A percentile compares a stretch with the other conserved stretches of the same genome.
phyloP scores from a whole-genome alignment of 768 basidiomycete genomes.

The Mycena leptocephala region DNA sequence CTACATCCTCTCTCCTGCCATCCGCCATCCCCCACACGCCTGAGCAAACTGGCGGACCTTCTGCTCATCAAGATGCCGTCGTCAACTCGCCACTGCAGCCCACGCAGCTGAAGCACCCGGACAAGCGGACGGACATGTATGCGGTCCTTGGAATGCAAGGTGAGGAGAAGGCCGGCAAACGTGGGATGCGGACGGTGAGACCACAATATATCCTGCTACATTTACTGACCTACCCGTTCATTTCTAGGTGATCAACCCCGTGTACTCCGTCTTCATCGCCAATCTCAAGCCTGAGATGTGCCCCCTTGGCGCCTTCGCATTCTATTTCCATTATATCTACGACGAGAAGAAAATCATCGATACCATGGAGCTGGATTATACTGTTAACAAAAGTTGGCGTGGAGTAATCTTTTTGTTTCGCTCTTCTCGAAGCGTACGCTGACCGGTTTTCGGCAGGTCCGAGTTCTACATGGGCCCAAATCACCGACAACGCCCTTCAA shows the following conservation, averaged over 20 bases:
- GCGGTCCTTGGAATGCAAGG: conserved; percentile 46
- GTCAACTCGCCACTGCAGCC: conserved; percentile 38
- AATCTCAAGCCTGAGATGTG: conserved; percentile 42
- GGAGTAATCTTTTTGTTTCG: not conserved
- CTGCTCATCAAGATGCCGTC: no score
- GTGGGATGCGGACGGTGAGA: conserved; percentile 43
- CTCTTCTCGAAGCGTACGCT: no score
- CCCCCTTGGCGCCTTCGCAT: conserved; percentile 46
- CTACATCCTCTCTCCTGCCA: no score
- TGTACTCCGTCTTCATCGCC: conserved; percentile 46
- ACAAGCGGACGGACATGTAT: conserved; percentile 37
- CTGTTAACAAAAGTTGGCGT: not conserved
- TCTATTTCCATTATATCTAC: conserved; percentile 47
- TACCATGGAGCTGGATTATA: conserved; percentile 3
- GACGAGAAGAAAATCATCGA: conserved; percentile 37
- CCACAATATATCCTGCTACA: not conserved
- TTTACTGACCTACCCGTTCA: not conserved
- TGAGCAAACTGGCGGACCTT: no score
- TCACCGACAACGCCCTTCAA: conserved; percentile 38
- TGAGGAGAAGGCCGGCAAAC: conserved; percentile 44
- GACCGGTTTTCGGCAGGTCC: not conserved
- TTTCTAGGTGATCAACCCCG: conserved; percentile 46
- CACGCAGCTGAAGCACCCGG: conserved; percentile 41
- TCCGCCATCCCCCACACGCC: no score
- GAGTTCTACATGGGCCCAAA: conserved; percentile 33